phyloP scores from a whole-genome alignment of 495 filamentous ascomycete species.

The Parathielavia appendiculata region DNA sequence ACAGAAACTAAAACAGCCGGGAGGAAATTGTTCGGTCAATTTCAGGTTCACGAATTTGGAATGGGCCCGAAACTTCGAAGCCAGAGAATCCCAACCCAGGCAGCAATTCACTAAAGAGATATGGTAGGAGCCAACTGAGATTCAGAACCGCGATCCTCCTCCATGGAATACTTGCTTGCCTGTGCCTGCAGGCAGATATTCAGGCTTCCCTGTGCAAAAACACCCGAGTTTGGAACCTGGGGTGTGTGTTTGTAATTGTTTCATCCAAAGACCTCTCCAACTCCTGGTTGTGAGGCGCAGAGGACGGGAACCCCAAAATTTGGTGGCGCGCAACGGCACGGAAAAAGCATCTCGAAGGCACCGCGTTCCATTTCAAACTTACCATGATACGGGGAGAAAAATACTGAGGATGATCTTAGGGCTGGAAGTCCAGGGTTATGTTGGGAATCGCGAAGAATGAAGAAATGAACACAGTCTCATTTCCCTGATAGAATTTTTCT shows the following conservation, averaged over 20 bases:
- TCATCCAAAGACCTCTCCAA: background rate
- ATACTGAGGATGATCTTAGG: background rate
- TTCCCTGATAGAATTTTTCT: background rate
- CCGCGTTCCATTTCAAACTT: background rate
- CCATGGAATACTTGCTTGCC: too few species aligned
- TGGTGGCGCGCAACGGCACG: background rate
- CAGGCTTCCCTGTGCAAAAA: too few species aligned
- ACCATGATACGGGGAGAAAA: background rate
- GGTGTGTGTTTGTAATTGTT: constrained; percentile 2
- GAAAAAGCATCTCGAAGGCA: background rate
- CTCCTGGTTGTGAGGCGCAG: background rate
- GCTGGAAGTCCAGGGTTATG: too few species aligned
- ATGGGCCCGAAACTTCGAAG: too few species aligned
- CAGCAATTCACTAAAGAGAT: too few species aligned
- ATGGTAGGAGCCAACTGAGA: too few species aligned
- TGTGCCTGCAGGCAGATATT: too few species aligned
- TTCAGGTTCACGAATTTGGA: too few species aligned
- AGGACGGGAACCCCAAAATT: background rate
- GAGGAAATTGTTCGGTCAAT: too few species aligned
- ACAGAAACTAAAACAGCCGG: too few species aligned
- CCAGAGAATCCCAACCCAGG: too few species aligned
- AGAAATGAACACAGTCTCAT: background rate
- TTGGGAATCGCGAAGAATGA: background rate
- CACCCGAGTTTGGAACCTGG: too few species aligned
- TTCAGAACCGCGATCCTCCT: background rate